Base-by-base conservation (phyloP, 208 protist genomes). In the Phytomonas serpens region DNA sequence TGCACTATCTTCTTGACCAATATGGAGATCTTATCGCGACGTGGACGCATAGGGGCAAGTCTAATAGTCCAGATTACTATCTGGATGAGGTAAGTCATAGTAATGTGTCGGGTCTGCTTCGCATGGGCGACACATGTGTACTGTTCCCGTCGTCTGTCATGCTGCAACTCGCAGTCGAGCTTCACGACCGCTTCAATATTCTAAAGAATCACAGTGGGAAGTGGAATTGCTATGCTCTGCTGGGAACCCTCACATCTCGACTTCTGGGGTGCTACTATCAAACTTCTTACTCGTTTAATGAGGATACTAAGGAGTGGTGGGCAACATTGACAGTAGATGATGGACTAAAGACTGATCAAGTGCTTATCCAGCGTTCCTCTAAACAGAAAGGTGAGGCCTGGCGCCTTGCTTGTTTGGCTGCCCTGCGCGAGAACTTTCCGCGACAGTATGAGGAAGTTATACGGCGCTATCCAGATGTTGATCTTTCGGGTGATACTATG, bases 341-440 rank as follows among this genome's bases (percentile, higher is more conserved):
- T 69, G 85, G 86, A 10, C 62, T 76, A 61, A 66, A 64, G 14
- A 76, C 84, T 14, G 73, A 72, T 9, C 75, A 81, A 61, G 65
- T 90, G 6, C 80, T 96, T 27, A 84, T 86, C 67, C 81, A 93
- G 78, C 75, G 86, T 10, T 72, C 78, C 31, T 81, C 85, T 4
- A 81, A 80, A 69, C 78, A 78, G 64, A 84, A 86, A 47, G 88
- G 91, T 7, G 88, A 96, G 70, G 82, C 89, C 40, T 94, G 86
- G 89, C 86, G 88, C 13, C 74, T 76, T 64, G 91, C 91, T 37
- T 93, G 88, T 71, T 78, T 92, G 16, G 77, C 86, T 57, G 88
- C 88, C 4, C 66, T 96, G 64, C 79, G 81, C 13, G 87, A 92
- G 69, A 96, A 96, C 71, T 96, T 94, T 70, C 87, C 91, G 2